Conservation (phyloP, 805 yeast genomes). For the Yamadazyma sp. region DNA sequence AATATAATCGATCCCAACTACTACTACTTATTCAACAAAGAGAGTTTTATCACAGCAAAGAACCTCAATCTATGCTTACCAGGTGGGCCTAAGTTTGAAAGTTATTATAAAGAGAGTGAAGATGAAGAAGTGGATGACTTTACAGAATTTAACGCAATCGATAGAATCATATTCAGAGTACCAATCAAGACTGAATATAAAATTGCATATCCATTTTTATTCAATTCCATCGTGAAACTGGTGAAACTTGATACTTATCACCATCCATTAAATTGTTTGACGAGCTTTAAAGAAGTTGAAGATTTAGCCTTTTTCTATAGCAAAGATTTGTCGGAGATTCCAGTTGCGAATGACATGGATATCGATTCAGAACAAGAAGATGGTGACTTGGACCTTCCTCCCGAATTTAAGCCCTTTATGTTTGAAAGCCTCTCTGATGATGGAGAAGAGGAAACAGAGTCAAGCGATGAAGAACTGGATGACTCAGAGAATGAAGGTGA, state of each 20-base stretch:
- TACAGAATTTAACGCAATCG: constrained; percentile 87
- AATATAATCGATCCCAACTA: constrained; percentile 58
- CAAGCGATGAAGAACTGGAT: constrained; percentile 3
- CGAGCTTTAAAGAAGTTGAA: constrained; percentile 37
- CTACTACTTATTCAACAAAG: constrained; percentile 69
- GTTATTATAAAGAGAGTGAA: constrained; percentile 59
- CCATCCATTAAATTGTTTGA: constrained; percentile 54
- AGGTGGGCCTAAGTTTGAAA: constrained; percentile 96
- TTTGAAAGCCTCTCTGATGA: constrained; percentile 5
- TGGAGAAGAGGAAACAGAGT: constrained; percentile 6
- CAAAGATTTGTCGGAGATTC: constrained; percentile 52
- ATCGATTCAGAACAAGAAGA: constrained; percentile 12
- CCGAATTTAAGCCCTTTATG: constrained; percentile 51
- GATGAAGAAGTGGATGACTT: constrained; percentile 68
- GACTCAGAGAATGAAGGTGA: constrained; percentile 37
- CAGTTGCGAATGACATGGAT: constrained; percentile 9
- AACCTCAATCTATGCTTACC: constrained; percentile 85
- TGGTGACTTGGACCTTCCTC: constrained; percentile 30
- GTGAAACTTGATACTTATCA: constrained; percentile 64
- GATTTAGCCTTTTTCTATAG: constrained; percentile 21
- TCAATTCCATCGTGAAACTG: constrained; percentile 70
- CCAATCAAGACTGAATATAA: constrained; percentile 79
- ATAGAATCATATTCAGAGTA: constrained; percentile 76
- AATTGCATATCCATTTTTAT: constrained; percentile 83
- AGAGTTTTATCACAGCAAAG: constrained; percentile 85